Conservation (phyloP, 2,329 filamentous ascomycete genomes). For the Zelopaecilomyces penicillatus region DNA sequence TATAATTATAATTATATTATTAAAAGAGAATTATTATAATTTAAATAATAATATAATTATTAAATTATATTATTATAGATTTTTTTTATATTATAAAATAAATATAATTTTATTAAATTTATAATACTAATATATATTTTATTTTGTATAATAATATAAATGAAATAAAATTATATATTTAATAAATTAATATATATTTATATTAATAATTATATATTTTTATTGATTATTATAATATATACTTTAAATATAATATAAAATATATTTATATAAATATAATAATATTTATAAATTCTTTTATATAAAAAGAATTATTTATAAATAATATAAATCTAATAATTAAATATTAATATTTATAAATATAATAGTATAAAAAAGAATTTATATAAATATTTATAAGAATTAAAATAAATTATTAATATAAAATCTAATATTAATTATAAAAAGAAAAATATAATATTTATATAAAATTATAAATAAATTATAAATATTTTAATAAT, state of each 20-base stretch:
- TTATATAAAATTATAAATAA: not conserved
- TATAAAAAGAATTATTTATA: not conserved
- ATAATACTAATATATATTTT: not conserved
- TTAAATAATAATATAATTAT: not conserved
- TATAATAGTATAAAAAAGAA: not conserved
- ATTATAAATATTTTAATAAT: not conserved
- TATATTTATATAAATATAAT: not conserved
- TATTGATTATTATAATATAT: not conserved
- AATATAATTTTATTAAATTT: not conserved
- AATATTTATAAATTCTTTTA: not conserved
- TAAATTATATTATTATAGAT: not conserved
- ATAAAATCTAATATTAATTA: not conserved
- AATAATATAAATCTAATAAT: not conserved
- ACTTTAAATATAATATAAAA: not conserved
- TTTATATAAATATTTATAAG: not conserved
- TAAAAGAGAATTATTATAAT: not conserved
- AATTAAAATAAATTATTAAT: not conserved
- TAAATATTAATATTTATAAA: not conserved
- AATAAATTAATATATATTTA: not conserved
- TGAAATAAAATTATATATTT: too few species aligned
- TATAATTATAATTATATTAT: not conserved
- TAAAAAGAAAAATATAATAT: not conserved
- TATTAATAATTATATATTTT: too few species aligned
- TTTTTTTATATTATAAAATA: not conserved
- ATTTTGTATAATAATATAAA: not conserved